These are phyloP conservation scores for Triadica sebifera DNA, from an alignment of 345 rosid genomes.

Conservation along the genomic window DNA sequence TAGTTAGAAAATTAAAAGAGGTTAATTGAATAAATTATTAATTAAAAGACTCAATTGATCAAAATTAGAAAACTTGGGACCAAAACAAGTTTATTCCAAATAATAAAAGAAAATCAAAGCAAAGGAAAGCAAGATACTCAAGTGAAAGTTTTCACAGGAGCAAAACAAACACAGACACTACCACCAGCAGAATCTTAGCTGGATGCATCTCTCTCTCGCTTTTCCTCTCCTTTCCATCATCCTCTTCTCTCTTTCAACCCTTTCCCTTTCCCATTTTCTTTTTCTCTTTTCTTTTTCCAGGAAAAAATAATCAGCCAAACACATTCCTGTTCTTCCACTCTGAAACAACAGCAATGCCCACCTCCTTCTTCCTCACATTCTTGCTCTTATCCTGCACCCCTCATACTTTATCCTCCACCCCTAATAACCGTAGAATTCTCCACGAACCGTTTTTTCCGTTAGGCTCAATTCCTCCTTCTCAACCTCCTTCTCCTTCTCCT, in stretches of 20 bases:
- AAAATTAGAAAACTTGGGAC: too few species aligned
- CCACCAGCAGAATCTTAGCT: slow-evolving; percentile 76
- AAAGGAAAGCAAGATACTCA: neutral
- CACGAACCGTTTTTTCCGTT: slow-evolving; percentile 68
- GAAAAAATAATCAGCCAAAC: too few species aligned
- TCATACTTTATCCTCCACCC: slow-evolving; percentile 1
- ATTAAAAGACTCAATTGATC: too few species aligned
- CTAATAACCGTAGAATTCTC: slow-evolving; percentile 58
- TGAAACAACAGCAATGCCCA: slow-evolving; percentile 37
- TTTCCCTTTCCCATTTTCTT: slow-evolving; percentile 1
- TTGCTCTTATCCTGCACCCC: slow-evolving; percentile 23
- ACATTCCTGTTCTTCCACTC: neutral
- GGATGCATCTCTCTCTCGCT: slow-evolving; percentile 42
- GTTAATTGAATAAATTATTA: too few species aligned
- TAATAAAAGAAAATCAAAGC: too few species aligned
- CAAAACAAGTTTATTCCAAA: too few species aligned
- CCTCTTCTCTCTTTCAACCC: neutral
- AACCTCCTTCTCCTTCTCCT: slow-evolving; percentile 43
- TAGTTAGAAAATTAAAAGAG: too few species aligned
- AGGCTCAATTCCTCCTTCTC: slow-evolving; percentile 45
- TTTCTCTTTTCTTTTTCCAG: neutral
- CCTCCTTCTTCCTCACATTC: slow-evolving; percentile 26
- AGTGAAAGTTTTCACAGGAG: neutral
- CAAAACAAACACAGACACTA: neutral
- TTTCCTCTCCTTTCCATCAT: neutral